phyloP scores from a whole-genome alignment of 805 yeast genomes.

The Yamadazyma phyllophila region DNA sequence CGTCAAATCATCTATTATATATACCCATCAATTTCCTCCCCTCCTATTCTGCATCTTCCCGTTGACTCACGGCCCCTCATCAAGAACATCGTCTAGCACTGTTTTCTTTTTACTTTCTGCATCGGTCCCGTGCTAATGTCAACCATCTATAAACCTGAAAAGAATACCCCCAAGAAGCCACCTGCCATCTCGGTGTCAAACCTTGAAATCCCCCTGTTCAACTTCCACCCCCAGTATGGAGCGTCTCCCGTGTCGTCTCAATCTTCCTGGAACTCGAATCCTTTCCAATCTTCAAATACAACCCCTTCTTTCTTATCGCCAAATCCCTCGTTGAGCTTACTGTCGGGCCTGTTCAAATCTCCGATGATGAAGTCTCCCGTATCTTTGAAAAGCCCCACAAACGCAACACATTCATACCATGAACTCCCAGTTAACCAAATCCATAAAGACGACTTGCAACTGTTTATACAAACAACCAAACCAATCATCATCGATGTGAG shows the following conservation, averaged over 20 bases:
- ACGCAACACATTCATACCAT: background rate
- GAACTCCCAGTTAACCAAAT: conserved; percentile 5
- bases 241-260: background rate
- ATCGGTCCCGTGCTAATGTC: background rate
- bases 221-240: background rate
- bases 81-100: no score
- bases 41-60: background rate
- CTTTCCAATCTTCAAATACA: background rate
- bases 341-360: conserved; percentile 1
- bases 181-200: background rate
- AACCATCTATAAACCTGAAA: background rate
- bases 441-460: background rate
- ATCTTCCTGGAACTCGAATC: conserved; percentile 1
- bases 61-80: background rate
- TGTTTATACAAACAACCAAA: background rate
- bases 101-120: no score
- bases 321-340: background rate
- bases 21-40: background rate
- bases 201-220: conserved; percentile 1
- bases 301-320: conserved; percentile 6
- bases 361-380: conserved; percentile 9
- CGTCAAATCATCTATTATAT: no score
- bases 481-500: conserved; percentile 35
- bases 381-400: conserved; percentile 1
- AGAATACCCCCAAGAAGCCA: background rate